Evolutionary conservation across 306 rosid species (phyloP), one percentile per base, ranked within the genome.

Genomic region (Castanea crenata): DNA sequence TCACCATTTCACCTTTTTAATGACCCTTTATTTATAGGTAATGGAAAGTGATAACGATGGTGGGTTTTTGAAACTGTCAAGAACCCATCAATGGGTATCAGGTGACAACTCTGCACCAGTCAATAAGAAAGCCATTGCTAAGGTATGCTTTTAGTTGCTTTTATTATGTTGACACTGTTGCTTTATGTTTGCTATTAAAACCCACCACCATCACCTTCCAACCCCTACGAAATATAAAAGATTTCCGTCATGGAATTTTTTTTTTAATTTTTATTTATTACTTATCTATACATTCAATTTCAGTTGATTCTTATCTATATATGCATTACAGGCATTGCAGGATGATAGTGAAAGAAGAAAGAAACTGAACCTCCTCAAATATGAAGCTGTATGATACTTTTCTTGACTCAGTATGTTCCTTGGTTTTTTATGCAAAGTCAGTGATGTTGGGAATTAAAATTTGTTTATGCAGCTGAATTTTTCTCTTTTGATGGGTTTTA

Each of bases 341-440:
- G 94, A 92, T 81, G 89, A 87, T 81, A 88, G 97, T 20, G 93
- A 86, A 77, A 86, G 91, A 83, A 84, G 90, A 83, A 94, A 82
- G 97, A 91, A 87, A 85, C 88, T 94, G 58, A 89, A 88, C 89
- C 83, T 87, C 84, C 98, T 94, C 77, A n/a, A 86, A 82, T 94
- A 94, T 75, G 97, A 94, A 91, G 95, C 93, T 87, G 98, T 94
- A 94, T 81, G 96, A 83, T 86, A 71, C 87, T 82, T 73, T 74
- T 81, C 84, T 79, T 80, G 78, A 78, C 93, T 86, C 82, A 74
- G 63, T 80, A 76, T 83, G 80, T 79, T 87, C 82, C 82, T 85
- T 82, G 46, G 76, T 85, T 58, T 32, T 61, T 83, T 65, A 5
- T 75, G 25, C 20, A 52, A 80, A 82, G 84, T 77, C 72, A 23